Percentiles rank a stretch among this genome's conserved stretches.
These are phyloP conservation scores for Solanum paucissectum DNA, from an alignment of 257 asterid genomes.

Conservation along the genomic window DNA sequence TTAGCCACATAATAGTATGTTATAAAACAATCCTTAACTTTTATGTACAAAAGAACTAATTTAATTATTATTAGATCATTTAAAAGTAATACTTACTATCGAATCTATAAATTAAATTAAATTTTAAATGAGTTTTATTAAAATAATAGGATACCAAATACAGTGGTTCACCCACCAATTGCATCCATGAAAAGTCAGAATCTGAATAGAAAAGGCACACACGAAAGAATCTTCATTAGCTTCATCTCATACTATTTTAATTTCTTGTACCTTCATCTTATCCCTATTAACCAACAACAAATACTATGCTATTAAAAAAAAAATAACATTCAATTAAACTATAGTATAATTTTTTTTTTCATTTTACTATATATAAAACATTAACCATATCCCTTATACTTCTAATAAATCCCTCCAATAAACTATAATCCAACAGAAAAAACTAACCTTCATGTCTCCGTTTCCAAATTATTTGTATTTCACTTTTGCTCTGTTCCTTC, in stretches of 20 bases:
- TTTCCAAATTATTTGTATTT: slow-evolving; percentile 29
- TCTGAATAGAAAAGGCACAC: slow-evolving; percentile 15
- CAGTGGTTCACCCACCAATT: slow-evolving; percentile 34
- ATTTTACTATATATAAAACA: neutral
- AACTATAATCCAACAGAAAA: slow-evolving; percentile 1
- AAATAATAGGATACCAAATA: neutral
- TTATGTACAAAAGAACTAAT: neutral
- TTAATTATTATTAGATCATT: neutral
- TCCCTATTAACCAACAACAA: neutral
- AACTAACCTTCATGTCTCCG: slow-evolving; percentile 48
- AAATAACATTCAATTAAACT: neutral
- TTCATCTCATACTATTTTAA: slow-evolving; percentile 5
- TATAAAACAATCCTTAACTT: neutral
- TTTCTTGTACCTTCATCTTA: slow-evolving; percentile 27
- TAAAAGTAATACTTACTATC: neutral
- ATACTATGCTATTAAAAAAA: neutral
- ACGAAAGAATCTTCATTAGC: slow-evolving; percentile 33
- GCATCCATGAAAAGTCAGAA: slow-evolving; percentile 24
- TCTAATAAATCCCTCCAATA: slow-evolving; percentile 9
- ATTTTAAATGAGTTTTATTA: neutral
- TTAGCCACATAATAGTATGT: neutral
- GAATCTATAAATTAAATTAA: neutral
- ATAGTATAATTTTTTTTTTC: neutral
- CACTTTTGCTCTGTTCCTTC: slow-evolving; percentile 6
- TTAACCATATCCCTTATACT: neutral